A percentile compares a stretch with the other conserved stretches of the same genome.
phyloP scores from a whole-genome alignment of 2,329 filamentous ascomycete species.

The Byssothecium circinans region DNA sequence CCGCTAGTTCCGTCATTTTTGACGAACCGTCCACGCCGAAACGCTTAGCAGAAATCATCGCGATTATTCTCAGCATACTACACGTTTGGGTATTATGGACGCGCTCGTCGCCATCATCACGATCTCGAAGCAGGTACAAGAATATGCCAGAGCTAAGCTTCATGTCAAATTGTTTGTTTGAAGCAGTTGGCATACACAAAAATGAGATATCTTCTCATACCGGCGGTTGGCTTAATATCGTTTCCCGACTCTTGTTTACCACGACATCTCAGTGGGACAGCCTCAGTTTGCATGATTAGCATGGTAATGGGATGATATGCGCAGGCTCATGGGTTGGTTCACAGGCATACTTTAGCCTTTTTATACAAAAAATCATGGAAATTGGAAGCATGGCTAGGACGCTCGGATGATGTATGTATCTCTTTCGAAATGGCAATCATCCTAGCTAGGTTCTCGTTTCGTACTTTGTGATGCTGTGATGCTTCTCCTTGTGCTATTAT shows the following conservation, averaged over 20 bases:
- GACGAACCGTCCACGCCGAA: slow-evolving; percentile 1
- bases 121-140: slow-evolving; percentile 37
- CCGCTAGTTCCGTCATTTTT: slow-evolving; percentile 19
- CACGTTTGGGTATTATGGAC: slow-evolving; percentile 31
- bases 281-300: slow-evolving; percentile 19
- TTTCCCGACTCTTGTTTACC: slow-evolving; percentile 41
- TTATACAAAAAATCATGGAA: slow-evolving; percentile 14
- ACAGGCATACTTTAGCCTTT: slow-evolving; percentile 19
- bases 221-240: slow-evolving; percentile 27
- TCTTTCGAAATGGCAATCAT: slow-evolving; percentile 20
- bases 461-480: background rate
- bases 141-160: slow-evolving; percentile 36
- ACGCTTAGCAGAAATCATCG: slow-evolving; percentile 1
- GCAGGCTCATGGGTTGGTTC: slow-evolving; percentile 18
- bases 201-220: slow-evolving; percentile 28
- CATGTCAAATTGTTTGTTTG: slow-evolving; percentile 35
- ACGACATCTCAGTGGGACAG: slow-evolving; percentile 20
- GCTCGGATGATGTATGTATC: slow-evolving; percentile 22
- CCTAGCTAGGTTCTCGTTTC: slow-evolving; percentile 9
- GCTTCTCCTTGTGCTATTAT: background rate
- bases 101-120: slow-evolving; percentile 25
- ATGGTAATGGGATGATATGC: slow-evolving; percentile 10
- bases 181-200: slow-evolving; percentile 35
- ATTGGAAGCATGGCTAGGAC: slow-evolving; percentile 20
- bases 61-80: slow-evolving; percentile 24